Percentiles rank a stretch among this genome's conserved stretches.
phyloP scores from a whole-genome alignment of 768 basidiomycete genomes.

The Artomyces pyxidatus region DNA sequence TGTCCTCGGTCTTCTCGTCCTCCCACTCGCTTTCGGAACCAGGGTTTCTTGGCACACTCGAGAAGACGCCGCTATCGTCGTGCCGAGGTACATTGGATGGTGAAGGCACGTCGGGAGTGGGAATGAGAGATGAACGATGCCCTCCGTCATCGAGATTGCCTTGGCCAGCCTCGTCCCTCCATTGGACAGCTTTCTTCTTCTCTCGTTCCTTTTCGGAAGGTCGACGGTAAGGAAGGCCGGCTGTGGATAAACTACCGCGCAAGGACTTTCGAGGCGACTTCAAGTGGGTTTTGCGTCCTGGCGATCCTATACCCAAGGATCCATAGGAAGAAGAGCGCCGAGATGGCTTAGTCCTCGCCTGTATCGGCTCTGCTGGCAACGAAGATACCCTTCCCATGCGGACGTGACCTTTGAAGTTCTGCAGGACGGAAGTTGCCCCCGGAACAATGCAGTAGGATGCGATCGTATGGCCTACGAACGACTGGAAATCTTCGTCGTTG shows the following conservation, averaged over 20 bases:
- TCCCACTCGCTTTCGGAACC: conserved; percentile 87
- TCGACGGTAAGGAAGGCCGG: conserved; percentile 50
- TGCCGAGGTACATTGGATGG: conserved; percentile 27
- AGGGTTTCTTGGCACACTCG: conserved; percentile 26
- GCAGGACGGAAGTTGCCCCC: conserved; percentile 24
- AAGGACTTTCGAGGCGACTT: conserved; percentile 28
- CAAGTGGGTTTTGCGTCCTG: conserved; percentile 28
- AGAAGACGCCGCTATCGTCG: conserved; percentile 28
- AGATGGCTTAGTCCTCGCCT: conserved; percentile 31
- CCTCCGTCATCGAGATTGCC: conserved; percentile 67
- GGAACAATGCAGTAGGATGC: conserved; percentile 44
- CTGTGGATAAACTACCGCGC: conserved; percentile 32
- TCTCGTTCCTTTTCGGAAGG: conserved; percentile 58
- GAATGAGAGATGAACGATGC: conserved; percentile 12
- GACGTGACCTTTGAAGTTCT: conserved; percentile 45
- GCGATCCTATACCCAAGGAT: conserved; percentile 28
- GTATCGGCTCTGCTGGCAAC: conserved; percentile 30
- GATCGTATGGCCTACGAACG: conserved; percentile 60
- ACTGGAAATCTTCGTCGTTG: conserved; percentile 64
- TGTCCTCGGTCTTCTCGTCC: conserved; percentile 81
- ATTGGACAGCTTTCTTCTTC: conserved; percentile 72
- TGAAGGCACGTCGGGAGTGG: conserved; percentile 25
- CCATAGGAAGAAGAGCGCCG: conserved; percentile 39
- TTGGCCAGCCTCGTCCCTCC: conserved; percentile 82
- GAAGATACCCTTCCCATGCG: conserved; percentile 40